Evolutionary conservation across 768 basidiomycete genomes (phyloP).

Genomic region (Tephrocybe sp.): DNA sequence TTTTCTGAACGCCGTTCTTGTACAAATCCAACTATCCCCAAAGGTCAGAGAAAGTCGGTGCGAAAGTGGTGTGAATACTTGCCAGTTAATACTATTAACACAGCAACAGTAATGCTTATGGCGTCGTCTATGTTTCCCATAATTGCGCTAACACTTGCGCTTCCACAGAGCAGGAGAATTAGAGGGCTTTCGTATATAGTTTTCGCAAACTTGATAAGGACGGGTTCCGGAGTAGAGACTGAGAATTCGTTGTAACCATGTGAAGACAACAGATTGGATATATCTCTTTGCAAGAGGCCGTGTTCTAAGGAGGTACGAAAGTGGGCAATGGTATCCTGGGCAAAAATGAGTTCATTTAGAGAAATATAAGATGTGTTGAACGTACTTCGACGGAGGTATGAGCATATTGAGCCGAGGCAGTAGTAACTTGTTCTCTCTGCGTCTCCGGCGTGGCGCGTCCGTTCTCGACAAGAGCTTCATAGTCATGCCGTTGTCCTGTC

Average conservation of each 20-base stretch:
- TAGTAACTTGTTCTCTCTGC: conserved; percentile 39
- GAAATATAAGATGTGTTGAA: conserved; percentile 8
- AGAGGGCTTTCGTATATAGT: conserved; percentile 95
- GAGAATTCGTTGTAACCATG: conserved; percentile 96
- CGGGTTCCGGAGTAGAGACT: conserved; percentile 76
- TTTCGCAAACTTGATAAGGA: conserved; percentile 86
- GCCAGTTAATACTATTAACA: conserved; percentile 93
- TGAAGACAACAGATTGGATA: conserved; percentile 58
- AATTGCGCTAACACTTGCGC: conserved; percentile 82
- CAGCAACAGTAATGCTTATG: conserved; percentile 87
- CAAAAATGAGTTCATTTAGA: neutral
- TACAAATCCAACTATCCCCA: conserved; percentile 76
- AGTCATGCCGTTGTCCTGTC: conserved; percentile 31
- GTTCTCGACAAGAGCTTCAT: conserved; percentile 30
- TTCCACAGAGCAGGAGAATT: conserved; percentile 86
- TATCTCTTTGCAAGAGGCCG: conserved; percentile 63
- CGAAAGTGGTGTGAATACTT: conserved; percentile 17
- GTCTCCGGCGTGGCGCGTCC: conserved; percentile 32
- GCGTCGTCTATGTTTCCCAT: conserved; percentile 98
- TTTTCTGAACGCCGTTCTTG: conserved; percentile 95
- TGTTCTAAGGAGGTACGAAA: conserved; percentile 60
- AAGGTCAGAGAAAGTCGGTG: neutral
- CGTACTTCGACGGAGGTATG: conserved; percentile 64
- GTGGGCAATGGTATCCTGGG: conserved; percentile 70
- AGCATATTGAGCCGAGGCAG: conserved; percentile 67